A percentile compares a stretch with the other conserved stretches of the same genome.
phyloP scores from a whole-genome alignment of 768 basidiomycete species.

The Naganishia antarctica region DNA sequence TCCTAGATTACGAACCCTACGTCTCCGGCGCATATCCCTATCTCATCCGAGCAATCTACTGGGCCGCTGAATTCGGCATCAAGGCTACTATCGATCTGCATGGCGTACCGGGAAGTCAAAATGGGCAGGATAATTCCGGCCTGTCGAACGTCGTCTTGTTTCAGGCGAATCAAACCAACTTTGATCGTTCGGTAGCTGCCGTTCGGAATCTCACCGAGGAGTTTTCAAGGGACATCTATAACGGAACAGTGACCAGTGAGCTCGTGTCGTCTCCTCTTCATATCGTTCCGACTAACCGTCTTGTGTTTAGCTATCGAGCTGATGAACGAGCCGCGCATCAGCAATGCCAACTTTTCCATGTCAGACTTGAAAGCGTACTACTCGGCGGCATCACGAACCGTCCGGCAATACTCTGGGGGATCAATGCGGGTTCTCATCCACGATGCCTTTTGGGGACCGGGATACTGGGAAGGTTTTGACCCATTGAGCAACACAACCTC shows the following conservation, averaged over 20 bases:
- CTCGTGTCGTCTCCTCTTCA: neutral
- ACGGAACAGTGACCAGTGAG: constrained; percentile 42
- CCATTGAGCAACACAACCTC: constrained; percentile 24
- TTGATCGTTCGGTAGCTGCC: constrained; percentile 36
- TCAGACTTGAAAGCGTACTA: constrained; percentile 40
- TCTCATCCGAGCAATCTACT: constrained; percentile 44
- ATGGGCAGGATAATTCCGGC: constrained; percentile 42
- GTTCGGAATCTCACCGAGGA: constrained; percentile 41
- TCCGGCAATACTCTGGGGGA: constrained; percentile 22
- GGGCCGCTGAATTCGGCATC: constrained; percentile 45
- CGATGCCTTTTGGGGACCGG: constrained; percentile 45
- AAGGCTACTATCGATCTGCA: constrained; percentile 42
- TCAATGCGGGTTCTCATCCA: constrained; percentile 40
- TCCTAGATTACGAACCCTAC: constrained; percentile 29
- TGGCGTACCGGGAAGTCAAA: constrained; percentile 34
- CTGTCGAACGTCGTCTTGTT: constrained; percentile 26
- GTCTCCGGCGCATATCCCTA: constrained; percentile 33
- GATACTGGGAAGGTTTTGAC: constrained; percentile 44
- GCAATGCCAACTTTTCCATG: constrained; percentile 37
- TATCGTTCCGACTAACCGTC: neutral
- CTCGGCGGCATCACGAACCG: constrained; percentile 27
- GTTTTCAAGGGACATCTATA: constrained; percentile 40
- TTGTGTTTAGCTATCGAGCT: constrained; percentile 40
- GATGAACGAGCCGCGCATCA: constrained; percentile 45
- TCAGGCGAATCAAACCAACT: constrained; percentile 34